phyloP scores from a whole-genome alignment of 192 early-diverging fungal species.

The Hyaloraphidium curvatum region DNA sequence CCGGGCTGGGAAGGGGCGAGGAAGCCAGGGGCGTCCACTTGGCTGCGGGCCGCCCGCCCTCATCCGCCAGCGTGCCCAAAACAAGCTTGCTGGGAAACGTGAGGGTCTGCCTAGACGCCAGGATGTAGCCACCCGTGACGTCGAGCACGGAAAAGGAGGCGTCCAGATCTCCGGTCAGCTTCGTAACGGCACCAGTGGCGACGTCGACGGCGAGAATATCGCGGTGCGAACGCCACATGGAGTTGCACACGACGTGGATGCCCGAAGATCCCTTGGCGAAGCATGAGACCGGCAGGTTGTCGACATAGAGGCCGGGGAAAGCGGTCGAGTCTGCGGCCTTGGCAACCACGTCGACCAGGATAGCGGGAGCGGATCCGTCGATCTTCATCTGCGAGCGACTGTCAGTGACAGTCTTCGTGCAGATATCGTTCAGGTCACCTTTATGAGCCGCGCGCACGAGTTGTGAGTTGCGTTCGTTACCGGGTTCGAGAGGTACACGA shows the following conservation, averaged over 20 bases:
- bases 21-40: no score
- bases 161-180: constrained; percentile 17
- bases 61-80: no score
- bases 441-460: constrained; percentile 27
- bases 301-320: constrained; percentile 52
- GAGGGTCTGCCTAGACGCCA: neutral
- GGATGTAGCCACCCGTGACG: constrained; percentile 12
- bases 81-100: no score
- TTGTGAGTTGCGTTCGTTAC: constrained; percentile 25
- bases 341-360: constrained; percentile 19
- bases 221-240: no score
- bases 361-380: constrained; percentile 4
- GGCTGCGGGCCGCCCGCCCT: no score
- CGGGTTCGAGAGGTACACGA: neutral
- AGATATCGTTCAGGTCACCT: constrained; percentile 9
- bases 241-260: no score
- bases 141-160: constrained; percentile 5
- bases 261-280: no score
- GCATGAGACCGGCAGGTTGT: constrained; percentile 28
- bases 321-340: constrained; percentile 12
- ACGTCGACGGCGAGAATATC: neutral
- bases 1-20: no score
- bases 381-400: constrained; percentile 5
- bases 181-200: constrained; percentile 10
- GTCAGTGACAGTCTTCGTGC: neutral